Percentiles rank a stretch among this genome's conserved stretches.
Evolutionary conservation across 163 green algal genomes (phyloP).

Genomic region (Volvox carteri): DNA sequence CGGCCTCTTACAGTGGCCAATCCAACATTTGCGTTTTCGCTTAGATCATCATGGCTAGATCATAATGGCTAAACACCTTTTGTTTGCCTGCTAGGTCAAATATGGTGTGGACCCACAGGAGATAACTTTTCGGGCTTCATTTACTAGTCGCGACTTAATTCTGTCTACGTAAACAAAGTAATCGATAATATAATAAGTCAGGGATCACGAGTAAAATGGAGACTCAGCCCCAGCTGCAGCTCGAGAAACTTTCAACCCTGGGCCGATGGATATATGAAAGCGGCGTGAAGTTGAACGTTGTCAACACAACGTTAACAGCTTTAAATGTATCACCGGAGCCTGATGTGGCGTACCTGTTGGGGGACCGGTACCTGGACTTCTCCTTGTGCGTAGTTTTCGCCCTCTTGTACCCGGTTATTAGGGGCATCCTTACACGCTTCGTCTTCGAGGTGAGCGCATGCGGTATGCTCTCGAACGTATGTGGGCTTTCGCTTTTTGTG

Average conservation of each 20-base stretch:
- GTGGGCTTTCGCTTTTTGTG: no score
- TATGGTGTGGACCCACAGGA: no score
- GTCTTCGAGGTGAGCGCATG: constrained; percentile 64
- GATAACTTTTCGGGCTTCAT: no score
- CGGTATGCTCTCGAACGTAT: no score
- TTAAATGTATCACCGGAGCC: constrained; percentile 32
- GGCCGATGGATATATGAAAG: constrained; percentile 34
- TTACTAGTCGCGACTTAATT: no score
- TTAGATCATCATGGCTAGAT: no score
- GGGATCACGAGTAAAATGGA: background rate
- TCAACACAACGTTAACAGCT: constrained; percentile 28
- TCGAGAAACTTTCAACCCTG: constrained; percentile 43
- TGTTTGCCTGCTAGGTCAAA: no score
- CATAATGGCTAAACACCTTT: no score
- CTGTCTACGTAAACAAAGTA: no score
- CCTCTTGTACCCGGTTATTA: constrained; percentile 56
- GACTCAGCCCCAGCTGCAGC: background rate
- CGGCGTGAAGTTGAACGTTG: constrained; percentile 12
- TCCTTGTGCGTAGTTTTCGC: constrained; percentile 66
- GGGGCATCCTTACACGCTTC: constrained; percentile 28
- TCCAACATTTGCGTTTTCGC: no score
- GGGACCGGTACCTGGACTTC: constrained; percentile 62
- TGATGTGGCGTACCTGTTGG: constrained; percentile 52
- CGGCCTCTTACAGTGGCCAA: no score
- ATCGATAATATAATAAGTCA: no score